Conservation (phyloP, 345 rosid genomes). For the Gossypium anomalum region DNA sequence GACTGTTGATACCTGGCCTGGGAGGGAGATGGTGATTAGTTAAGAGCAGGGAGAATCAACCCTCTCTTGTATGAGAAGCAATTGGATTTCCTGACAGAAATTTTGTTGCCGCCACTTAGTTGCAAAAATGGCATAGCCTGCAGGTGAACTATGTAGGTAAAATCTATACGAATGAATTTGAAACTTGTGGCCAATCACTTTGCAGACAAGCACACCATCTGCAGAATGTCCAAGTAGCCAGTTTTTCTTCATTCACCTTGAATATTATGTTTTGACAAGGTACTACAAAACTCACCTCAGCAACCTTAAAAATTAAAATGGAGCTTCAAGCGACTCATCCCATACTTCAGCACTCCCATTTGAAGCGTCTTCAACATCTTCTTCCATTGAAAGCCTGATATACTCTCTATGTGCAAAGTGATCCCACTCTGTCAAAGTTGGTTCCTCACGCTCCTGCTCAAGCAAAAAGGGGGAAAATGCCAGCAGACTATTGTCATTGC, state of each 20-base stretch:
- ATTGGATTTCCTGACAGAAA: not conserved
- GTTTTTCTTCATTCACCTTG: conserved; percentile 1
- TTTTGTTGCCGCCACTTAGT: not conserved
- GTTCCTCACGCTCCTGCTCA: conserved; percentile 61
- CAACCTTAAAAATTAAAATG: conserved; percentile 50
- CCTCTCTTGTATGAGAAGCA: not conserved
- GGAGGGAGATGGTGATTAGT: not conserved
- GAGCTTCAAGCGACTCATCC: conserved; percentile 72
- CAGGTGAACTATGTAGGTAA: not conserved
- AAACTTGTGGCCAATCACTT: not conserved
- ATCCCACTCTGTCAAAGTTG: conserved; percentile 74
- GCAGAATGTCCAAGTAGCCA: not conserved
- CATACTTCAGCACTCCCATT: conserved; percentile 71
- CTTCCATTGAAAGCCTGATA: conserved; percentile 70
- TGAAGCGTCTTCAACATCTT: conserved; percentile 72
- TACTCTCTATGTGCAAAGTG: conserved; percentile 68
- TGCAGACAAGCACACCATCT: too few relatives aligned
- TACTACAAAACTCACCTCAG: conserved; percentile 13
- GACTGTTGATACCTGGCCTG: not conserved
- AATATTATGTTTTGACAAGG: conserved; percentile 5
- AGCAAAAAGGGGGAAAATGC: not conserved
- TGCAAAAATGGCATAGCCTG: conserved; percentile 8
- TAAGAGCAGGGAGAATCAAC: not conserved
- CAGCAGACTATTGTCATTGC: not conserved
- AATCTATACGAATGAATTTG: conserved; percentile 15